A percentile compares a stretch with the other conserved stretches of the same genome.
These are phyloP conservation scores for Phytophthora ramorum DNA, from an alignment of 352 stramenopile species.

Conservation along the genomic window DNA sequence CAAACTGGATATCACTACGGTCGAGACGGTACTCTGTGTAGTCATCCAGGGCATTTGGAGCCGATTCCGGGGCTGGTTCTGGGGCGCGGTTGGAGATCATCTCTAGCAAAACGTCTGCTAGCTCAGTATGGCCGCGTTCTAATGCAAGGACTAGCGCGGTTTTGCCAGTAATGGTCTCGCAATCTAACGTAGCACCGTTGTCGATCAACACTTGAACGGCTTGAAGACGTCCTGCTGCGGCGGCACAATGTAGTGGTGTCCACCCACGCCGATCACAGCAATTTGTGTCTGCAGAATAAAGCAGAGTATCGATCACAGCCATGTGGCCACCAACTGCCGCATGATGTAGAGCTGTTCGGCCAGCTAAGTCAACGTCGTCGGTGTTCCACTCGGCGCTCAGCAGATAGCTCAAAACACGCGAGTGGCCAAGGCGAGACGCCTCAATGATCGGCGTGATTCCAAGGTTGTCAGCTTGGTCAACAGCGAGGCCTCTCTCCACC, in stretches of 20 bases:
- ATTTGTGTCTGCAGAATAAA: neutral
- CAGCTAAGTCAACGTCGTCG: neutral
- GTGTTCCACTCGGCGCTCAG: neutral
- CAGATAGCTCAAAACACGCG: neutral
- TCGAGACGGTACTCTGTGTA: slow-evolving; percentile 15
- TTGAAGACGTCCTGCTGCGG: neutral
- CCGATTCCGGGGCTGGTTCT: neutral
- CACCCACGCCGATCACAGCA: slow-evolving; percentile 8
- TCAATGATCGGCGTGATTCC: slow-evolving; percentile 12
- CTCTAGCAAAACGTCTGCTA: neutral
- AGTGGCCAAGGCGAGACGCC: neutral
- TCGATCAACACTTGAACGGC: neutral
- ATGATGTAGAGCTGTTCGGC: slow-evolving; percentile 7
- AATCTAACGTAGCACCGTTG: neutral
- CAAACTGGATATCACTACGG: slow-evolving; percentile 13
- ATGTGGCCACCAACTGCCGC: slow-evolving; percentile 1
- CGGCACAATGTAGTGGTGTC: slow-evolving; percentile 5
- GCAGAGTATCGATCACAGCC: neutral
- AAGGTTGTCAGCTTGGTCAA: neutral
- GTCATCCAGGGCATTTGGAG: neutral
- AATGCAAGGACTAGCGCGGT: slow-evolving; percentile 7
- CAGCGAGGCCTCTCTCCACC: neutral
- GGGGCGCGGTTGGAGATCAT: neutral
- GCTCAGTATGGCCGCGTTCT: slow-evolving; percentile 7
- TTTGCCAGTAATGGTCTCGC: slow-evolving; percentile 2